A percentile compares a stretch with the other conserved stretches of the same genome.
Conservation (phyloP, 2,329 filamentous ascomycete species). For the Calonectria hawksworthii region DNA sequence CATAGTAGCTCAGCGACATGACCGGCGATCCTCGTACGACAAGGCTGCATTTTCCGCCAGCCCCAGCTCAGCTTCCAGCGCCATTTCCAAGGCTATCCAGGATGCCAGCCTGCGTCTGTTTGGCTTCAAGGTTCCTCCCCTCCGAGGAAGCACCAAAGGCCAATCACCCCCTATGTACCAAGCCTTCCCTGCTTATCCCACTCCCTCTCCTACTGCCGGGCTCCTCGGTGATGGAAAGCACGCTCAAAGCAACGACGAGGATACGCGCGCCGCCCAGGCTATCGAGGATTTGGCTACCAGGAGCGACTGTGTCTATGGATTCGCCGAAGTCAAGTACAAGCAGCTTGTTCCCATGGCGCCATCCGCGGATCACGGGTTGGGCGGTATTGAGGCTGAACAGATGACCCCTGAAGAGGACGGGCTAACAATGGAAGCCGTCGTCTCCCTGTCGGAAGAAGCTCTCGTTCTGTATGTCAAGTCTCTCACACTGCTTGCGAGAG, state of each 20-base stretch:
- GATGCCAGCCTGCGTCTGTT: conserved; percentile 86
- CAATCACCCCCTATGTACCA: conserved; percentile 83
- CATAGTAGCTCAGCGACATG: conserved; percentile 80
- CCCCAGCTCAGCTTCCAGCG: conserved; percentile 83
- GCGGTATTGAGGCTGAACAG: conserved; percentile 70
- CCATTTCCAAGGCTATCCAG: conserved; percentile 94
- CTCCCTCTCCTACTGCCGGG: conserved; percentile 70
- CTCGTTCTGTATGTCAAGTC: conserved; percentile 97
- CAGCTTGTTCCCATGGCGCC: conserved; percentile 93
- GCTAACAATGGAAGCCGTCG: conserved; percentile 86
- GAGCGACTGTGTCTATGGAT: conserved; percentile 96
- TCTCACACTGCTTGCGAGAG: conserved; percentile 88
- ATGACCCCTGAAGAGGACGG: conserved; percentile 75
- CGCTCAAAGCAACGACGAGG: conserved; percentile 77
- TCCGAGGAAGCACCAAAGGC: conserved; percentile 70
- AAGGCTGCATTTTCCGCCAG: conserved; percentile 76
- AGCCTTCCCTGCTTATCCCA: conserved; percentile 88
- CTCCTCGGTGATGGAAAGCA: conserved; percentile 76
- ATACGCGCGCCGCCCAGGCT: conserved; percentile 80
- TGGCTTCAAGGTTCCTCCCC: conserved; percentile 78
- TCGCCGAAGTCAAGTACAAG: conserved; percentile 98
- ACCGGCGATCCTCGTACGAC: conserved; percentile 85
- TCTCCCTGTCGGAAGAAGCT: conserved; percentile 92
- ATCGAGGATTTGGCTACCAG: conserved; percentile 94
- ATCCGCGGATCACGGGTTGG: conserved; percentile 79